Evolutionary conservation across 148 eudicot species (phyloP).

Genomic region (Silene latifolia): DNA sequence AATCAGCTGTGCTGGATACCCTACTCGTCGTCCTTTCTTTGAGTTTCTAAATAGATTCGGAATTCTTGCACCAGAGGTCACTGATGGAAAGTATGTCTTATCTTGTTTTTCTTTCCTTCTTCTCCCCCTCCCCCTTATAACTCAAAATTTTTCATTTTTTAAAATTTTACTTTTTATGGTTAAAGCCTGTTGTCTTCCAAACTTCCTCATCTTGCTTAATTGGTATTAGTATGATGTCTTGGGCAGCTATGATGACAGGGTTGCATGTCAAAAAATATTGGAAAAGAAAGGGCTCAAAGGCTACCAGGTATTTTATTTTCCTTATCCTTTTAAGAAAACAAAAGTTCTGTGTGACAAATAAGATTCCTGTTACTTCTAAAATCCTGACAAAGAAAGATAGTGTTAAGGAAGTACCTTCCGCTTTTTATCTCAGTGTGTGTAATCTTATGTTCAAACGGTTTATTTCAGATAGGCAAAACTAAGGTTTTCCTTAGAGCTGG

Average conservation of each 20-base stretch:
- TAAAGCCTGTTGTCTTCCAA: neutral
- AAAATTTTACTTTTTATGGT: neutral
- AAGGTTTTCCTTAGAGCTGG: slow-evolving; percentile 97
- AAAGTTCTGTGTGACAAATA: neutral
- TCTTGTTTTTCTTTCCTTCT: neutral
- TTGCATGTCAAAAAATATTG: slow-evolving; percentile 72
- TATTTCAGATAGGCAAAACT: slow-evolving; percentile 80
- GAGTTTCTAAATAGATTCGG: slow-evolving; percentile 97
- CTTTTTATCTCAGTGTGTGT: neutral
- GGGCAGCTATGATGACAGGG: slow-evolving; percentile 81
- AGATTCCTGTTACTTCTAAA: neutral
- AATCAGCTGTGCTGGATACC: slow-evolving; percentile 98
- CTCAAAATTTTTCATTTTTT: neutral
- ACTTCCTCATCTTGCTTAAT: slow-evolving; percentile 3
- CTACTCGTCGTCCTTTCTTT: slow-evolving; percentile 97
- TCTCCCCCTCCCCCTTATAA: neutral
- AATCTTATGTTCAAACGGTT: slow-evolving; percentile 13
- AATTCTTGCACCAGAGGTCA: slow-evolving; percentile 77
- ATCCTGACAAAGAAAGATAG: neutral
- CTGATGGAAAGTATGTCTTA: slow-evolving; percentile 63
- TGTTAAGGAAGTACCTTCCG: neutral
- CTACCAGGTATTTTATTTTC: slow-evolving; percentile 59
- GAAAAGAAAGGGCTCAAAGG: slow-evolving; percentile 87
- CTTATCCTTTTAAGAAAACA: slow-evolving; percentile 2
- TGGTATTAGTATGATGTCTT: slow-evolving; percentile 18